phyloP scores from a whole-genome alignment of 805 yeast genomes.

The Starmerella stigmatis region DNA sequence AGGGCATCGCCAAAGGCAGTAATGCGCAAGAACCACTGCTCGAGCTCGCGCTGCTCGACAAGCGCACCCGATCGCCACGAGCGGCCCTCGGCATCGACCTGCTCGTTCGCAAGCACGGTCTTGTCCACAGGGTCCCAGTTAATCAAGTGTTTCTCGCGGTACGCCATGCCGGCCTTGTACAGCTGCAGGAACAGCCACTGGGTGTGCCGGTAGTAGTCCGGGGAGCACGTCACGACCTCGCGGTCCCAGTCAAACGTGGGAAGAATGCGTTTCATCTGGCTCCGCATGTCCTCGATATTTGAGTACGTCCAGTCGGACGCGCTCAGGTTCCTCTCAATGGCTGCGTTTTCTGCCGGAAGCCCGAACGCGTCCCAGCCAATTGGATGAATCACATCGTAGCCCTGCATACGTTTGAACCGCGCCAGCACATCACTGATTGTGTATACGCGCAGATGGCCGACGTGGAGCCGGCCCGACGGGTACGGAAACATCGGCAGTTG shows the following conservation, averaged over 20 bases:
- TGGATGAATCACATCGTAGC: constrained; percentile 76
- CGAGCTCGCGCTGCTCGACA: constrained; percentile 70
- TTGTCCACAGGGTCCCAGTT: constrained; percentile 97
- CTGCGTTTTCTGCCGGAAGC: constrained; percentile 96
- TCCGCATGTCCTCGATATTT: constrained; percentile 78
- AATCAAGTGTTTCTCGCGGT: constrained; percentile 74
- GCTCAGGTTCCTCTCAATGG: constrained; percentile 67
- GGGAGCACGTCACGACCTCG: constrained; percentile 75
- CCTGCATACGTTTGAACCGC: constrained; percentile 65
- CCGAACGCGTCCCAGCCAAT: constrained; percentile 99
- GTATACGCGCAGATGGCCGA: constrained; percentile 91
- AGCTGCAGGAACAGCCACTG: constrained; percentile 72
- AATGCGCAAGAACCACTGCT: constrained; percentile 91
- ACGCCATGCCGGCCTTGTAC: constrained; percentile 69
- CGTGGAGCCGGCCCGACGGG: constrained; percentile 85
- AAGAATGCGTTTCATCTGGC: constrained; percentile 65
- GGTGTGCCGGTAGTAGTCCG: constrained; percentile 86
- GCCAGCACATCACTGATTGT: constrained; percentile 80
- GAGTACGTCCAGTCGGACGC: constrained; percentile 75
- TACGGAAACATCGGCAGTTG: constrained; percentile 88
- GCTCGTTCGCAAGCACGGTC: constrained; percentile 93
- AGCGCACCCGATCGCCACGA: constrained; percentile 97
- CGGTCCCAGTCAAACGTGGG: constrained; percentile 91
- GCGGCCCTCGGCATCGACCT: constrained; percentile 79
- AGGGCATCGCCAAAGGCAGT: constrained; percentile 68